Evolutionary conservation across 2,329 filamentous ascomycete species (phyloP), one percentile per base, ranked within the genome.

Genomic region (Colletotrichum sp.): DNA sequence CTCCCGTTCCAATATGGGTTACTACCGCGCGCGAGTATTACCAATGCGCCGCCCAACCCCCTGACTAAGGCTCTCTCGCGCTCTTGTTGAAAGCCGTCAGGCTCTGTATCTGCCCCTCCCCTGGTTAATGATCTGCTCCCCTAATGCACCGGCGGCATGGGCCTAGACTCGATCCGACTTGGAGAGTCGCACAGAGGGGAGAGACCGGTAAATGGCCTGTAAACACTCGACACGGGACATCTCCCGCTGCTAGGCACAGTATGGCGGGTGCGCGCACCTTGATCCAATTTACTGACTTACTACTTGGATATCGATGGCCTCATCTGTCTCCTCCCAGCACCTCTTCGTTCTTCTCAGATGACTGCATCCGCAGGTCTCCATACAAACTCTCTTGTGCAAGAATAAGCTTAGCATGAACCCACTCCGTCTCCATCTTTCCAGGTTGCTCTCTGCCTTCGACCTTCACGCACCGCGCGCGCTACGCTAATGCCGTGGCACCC

Each of bases 31-130:
- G 70, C 58, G 70, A 65, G 13, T 39, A 75, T 75, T 73, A 65
- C 64, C 64, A 75, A 76, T 65, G 74, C 74, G 64, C 48, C 28
- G 64, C 27, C 52, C 72, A 66, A n/a, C 67, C 64, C 71, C 60
- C 48, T 62, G 72, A 66, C 61, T 71, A 75, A 61, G 36, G n/a
- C 28, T 27, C 65, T 58, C 15, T 22, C 16, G 8, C 15, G 65
- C 25, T 52, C 43, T 22, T 8, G n/a, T 52, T 52, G n/a, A 64
- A 34, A 34, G 27, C 48, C 52, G n/a, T 32, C 48, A 32, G 13
- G 70, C 58, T 25, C 43, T 22, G 43, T 52, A 18, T 61, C 28
- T 28, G 12, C 58, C 58, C 58, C 36, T 28, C 16, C 16, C 55
- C 28, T 34, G 25, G 27, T 39, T 55, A 13, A 48, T 72, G 62